These are phyloP conservation scores for Pichia nakasei DNA, from an alignment of 805 yeast species.

Conservation along the genomic window DNA sequence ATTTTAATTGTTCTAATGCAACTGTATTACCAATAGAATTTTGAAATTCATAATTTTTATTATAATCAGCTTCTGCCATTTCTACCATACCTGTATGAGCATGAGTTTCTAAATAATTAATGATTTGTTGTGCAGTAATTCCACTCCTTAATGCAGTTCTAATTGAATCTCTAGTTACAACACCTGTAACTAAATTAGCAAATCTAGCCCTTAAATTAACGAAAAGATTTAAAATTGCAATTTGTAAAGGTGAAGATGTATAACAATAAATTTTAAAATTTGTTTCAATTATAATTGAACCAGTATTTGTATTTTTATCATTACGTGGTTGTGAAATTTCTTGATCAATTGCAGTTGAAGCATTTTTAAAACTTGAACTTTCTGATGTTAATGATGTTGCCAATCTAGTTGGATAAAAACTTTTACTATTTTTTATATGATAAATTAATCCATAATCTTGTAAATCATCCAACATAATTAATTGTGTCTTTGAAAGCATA, in stretches of 20 bases:
- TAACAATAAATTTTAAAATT: constrained; percentile 90
- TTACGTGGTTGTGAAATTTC: constrained; percentile 35
- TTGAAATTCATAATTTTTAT: constrained; percentile 60
- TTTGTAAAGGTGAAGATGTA: constrained; percentile 89
- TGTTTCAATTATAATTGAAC: constrained; percentile 84
- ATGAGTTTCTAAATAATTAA: constrained; percentile 79
- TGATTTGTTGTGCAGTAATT: constrained; percentile 90
- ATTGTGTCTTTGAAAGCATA: constrained; percentile 70
- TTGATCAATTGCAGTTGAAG: constrained; percentile 67
- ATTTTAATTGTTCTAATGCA: constrained; percentile 38
- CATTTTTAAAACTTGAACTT: constrained; percentile 57
- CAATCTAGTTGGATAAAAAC: constrained; percentile 83
- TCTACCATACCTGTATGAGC: constrained; percentile 89
- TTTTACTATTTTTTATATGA: constrained; percentile 35
- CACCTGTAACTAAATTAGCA: constrained; percentile 88
- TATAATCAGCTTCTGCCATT: constrained; percentile 58
- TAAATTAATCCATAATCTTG: constrained; percentile 88
- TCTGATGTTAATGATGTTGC: constrained; percentile 90
- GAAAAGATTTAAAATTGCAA: constrained; percentile 83
- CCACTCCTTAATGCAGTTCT: constrained; percentile 79
- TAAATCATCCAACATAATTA: constrained; percentile 79
- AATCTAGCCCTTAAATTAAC: constrained; percentile 81
- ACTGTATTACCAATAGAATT: constrained; percentile 31
- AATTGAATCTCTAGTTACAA: constrained; percentile 85
- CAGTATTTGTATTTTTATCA: constrained; percentile 26